A percentile compares a stretch with the other conserved stretches of the same genome.
phyloP scores from a whole-genome alignment of 371 early-diverging fungal species.

The Coemansia sp. region DNA sequence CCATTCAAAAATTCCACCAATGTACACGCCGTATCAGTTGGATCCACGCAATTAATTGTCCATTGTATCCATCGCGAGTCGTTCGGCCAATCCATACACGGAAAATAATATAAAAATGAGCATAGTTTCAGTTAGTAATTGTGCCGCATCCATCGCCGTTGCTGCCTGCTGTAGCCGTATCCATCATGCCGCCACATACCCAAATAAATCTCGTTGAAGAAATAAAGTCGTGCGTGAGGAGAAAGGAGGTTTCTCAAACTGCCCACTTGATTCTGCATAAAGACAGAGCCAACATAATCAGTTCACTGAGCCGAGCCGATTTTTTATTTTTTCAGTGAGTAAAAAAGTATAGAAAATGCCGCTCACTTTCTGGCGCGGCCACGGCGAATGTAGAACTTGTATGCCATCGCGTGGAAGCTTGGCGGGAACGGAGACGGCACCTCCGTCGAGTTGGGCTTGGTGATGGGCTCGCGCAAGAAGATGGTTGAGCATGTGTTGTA shows the following conservation, averaged over 20 bases:
- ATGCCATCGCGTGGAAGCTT: constrained; percentile 83
- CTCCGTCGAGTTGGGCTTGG: constrained; percentile 82
- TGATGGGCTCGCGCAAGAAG: constrained; percentile 84
- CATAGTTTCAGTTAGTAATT: constrained; percentile 1
- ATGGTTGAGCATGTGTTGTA: constrained; percentile 88
- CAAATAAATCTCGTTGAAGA: constrained; percentile 5
- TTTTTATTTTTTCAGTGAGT: neutral
- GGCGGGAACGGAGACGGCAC: constrained; percentile 93
- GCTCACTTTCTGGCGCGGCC: constrained; percentile 47
- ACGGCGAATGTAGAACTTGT: constrained; percentile 81
- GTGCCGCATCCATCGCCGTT: constrained; percentile 6
- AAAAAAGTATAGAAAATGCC: neutral
- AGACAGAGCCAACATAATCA: neutral
- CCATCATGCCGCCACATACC: constrained; percentile 3
- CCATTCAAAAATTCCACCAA: neutral
- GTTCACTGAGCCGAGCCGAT: constrained; percentile 2
- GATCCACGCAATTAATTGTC: neutral
- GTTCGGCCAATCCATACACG: neutral
- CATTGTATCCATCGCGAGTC: constrained; percentile 2
- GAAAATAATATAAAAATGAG: neutral
- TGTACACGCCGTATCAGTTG: constrained; percentile 7
- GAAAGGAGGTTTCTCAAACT: constrained; percentile 9
- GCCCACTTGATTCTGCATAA: neutral
- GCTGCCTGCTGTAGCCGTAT: neutral
- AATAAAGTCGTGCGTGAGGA: constrained; percentile 11